These are phyloP conservation scores for Mycena alexandri DNA, from an alignment of 768 basidiomycete genomes.

Conservation along the genomic window DNA sequence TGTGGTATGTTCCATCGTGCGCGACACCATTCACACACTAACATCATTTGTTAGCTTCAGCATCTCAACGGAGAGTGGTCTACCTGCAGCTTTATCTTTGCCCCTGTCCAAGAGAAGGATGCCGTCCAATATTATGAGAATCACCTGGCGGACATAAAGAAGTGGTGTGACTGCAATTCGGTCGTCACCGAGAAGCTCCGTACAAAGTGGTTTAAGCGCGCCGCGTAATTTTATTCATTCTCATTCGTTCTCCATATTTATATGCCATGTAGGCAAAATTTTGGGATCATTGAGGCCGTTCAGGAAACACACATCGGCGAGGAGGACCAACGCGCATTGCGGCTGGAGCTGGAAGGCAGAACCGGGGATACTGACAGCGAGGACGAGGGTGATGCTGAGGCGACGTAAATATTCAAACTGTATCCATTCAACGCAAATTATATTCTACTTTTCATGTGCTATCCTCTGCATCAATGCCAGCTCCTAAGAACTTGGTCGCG, in stretches of 20 bases:
- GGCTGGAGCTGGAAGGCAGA: neutral
- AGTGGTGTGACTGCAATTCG: neutral
- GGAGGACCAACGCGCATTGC: neutral
- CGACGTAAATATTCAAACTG: no score
- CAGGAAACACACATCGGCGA: neutral
- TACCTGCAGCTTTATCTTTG: neutral
- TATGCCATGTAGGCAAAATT: no score
- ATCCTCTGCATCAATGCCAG: no score
- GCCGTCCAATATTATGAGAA: neutral
- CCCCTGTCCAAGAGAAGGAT: conserved; percentile 14
- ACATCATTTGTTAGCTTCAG: neutral
- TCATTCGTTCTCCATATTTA: neutral
- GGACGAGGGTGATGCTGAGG: neutral
- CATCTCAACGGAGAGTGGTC: neutral
- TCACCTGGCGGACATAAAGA: neutral
- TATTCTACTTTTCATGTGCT: no score
- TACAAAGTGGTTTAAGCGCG: neutral
- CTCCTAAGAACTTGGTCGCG: no score
- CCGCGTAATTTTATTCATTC: neutral
- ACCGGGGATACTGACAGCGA: conserved; percentile 9
- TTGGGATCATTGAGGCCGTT: no score
- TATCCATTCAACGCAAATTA: no score
- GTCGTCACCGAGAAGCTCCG: neutral
- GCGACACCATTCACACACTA: neutral
- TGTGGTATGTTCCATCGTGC: neutral